Evolutionary conservation across 78 protist species (phyloP), one percentile per base, ranked within the genome.

Genomic region (Pigoraptor vietnamica): DNA sequence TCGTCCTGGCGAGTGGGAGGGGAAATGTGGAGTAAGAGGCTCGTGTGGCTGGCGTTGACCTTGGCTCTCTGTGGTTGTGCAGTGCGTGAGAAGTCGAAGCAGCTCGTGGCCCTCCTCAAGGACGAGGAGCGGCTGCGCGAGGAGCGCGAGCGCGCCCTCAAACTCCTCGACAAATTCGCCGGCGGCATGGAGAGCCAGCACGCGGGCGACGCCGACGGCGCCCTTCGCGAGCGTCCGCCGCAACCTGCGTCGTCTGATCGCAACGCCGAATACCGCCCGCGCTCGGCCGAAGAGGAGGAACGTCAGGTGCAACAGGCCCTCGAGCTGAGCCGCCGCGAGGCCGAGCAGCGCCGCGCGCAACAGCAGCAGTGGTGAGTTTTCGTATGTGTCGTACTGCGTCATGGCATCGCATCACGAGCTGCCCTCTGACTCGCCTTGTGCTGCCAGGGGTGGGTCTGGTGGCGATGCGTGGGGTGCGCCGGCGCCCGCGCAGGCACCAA

Each of bases 31-130:
- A n/a, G n/a, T n/a, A n/a, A n/a, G n/a, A n/a, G n/a, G n/a, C n/a
- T n/a, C n/a, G n/a, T n/a, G n/a, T n/a, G n/a, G n/a, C n/a, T n/a
- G n/a, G n/a, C n/a, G n/a, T n/a, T n/a, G n/a, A n/a, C n/a, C n/a
- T 25, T 79, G 34, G 1, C 35, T 25, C 23, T 79, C 23, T 79
- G 1, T 25, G 35, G 34, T 79, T 25, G n/a, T n/a, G n/a, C 55
- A 91, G 93, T 91, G 23, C 93, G 93, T 32, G 86, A 91, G 83
- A 23, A 35, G 83, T 87, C 94, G 23, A 86, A 91, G 90, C 32
- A 56, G 1, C 83, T 91, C 6, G 84, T 56, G 6, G 86, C 81
- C n/a, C 93, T 91, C 36, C 56, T 91, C 37, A 91, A 86, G 40
- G 93, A 91, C 19, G 86, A 39, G 6, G 39, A 0, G n/a, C 88